Base-by-base conservation (phyloP, 768 basidiomycete genomes). In the Sutorius australiensis region DNA sequence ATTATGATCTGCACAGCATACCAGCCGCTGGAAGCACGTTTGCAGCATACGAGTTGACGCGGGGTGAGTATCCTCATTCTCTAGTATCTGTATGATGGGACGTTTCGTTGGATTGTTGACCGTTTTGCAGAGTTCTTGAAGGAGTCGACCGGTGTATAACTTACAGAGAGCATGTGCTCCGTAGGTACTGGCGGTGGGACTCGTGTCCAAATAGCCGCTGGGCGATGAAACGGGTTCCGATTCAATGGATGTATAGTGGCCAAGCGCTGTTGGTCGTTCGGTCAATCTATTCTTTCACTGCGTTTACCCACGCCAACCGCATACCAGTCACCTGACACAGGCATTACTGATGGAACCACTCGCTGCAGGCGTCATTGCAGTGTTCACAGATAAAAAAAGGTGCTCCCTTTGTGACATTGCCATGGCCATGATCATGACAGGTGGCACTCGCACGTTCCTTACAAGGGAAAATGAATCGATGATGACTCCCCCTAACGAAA, bases 21-120 rank as follows among this genome's bases (percentile, higher is more conserved):
- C 94, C 94, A 13, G 90, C 94, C 6, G 93, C 92, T 12, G 94
- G 83, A 39, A 85, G 86, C 59, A 97, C 94, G 3, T 95, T 97
- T 59, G 86, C 89, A 11, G 88, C 89, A 0, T 97, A 88, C 62
- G 93, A 97, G 67, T 63, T 94, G 27, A 90, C 86, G 0, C 73
- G 90, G 74, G 86, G 86, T 84, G 48, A 50, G 78, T 61, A 5
- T 27, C 21, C 3, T 53, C 12, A 14, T 13, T 2, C 14, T 24
- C 10, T 2, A 3, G 33, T 27, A 12, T 37, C n/a, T 43, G 34
- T 12, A n/a, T 2, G 19, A 17, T 19, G 0, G 13, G 17, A 48
- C 30, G 2, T 38, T 43, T 33, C 33, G 12, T 1, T 30, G 17
- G 5, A 21, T 31, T 16, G 1, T 21, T 30, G 2, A 6, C 45